These are phyloP conservation scores for Tieghemostelium lacteum DNA, from an alignment of 78 protist species.

Conservation along the genomic window DNA sequence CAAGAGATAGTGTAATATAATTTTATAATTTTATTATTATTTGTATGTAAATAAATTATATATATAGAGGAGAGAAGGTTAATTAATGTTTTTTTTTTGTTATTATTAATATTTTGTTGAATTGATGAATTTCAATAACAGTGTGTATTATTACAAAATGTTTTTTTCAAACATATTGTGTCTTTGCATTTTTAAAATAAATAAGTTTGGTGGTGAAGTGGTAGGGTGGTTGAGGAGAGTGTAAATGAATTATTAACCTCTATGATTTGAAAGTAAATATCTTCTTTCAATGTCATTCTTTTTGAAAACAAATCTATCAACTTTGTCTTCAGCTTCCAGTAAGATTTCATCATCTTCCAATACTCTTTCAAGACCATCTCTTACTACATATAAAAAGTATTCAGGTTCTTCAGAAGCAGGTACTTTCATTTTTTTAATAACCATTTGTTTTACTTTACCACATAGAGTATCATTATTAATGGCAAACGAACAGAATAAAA, in stretches of 20 bases:
- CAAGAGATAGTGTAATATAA: not conserved
- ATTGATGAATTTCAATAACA: not conserved
- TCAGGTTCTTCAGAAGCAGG: conserved; percentile 21
- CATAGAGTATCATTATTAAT: conserved; percentile 70
- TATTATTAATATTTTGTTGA: not conserved
- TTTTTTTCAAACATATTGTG: not conserved
- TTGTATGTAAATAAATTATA: too few relatives aligned
- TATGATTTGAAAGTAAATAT: conserved; percentile 57
- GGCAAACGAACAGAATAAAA: conserved; percentile 67
- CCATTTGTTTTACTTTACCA: conserved; percentile 67
- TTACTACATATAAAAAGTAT: conserved; percentile 39
- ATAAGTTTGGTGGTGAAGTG: too few relatives aligned
- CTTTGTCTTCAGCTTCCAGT: conserved; percentile 69
- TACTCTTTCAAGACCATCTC: conserved; percentile 72
- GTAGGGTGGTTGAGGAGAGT: too few relatives aligned
- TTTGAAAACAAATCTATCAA: conserved; percentile 71
- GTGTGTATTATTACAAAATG: not conserved
- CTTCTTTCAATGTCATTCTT: conserved; percentile 39
- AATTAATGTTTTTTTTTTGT: not conserved
- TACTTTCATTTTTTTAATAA: conserved; percentile 63
- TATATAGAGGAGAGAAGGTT: not conserved
- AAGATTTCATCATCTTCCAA: conserved; percentile 65
- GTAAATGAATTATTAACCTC: too few relatives aligned
- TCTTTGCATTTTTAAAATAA: not conserved
- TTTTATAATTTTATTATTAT: too few relatives aligned